Conservation (phyloP, 106 monocot species). For the Chionographis japonica region DNA sequence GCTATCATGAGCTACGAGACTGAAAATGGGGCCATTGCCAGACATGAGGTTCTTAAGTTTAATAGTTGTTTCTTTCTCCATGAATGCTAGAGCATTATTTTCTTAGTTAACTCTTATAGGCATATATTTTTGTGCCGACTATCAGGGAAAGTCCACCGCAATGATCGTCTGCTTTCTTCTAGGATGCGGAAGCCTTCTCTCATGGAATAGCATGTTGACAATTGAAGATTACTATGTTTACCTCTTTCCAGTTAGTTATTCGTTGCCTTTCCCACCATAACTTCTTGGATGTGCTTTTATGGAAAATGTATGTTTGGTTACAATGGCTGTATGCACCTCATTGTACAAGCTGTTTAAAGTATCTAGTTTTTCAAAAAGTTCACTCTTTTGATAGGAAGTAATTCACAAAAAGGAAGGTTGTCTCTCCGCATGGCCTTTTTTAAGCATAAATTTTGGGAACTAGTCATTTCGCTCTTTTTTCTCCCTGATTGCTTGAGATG, state of each 20-base stretch:
- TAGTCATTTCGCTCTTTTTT: no score
- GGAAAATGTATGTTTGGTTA: no score
- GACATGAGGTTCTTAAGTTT: constrained; percentile 5
- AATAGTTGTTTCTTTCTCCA: not conserved
- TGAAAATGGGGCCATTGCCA: not conserved
- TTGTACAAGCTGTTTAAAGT: no score
- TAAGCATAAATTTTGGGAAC: no score
- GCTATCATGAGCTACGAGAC: constrained; percentile 1
- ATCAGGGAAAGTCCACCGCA: constrained; percentile 22
- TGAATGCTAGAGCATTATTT: not conserved
- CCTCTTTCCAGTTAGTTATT: constrained; percentile 31
- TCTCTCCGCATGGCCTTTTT: no score
- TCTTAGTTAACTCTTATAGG: not conserved
- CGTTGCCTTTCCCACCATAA: not conserved
- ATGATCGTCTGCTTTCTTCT: constrained; percentile 39
- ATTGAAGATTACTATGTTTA: constrained; percentile 73
- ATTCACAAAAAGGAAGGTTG: no score
- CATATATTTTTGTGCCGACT: not conserved
- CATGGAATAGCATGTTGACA: constrained; percentile 78
- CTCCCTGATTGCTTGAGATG: no score
- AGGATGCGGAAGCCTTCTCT: constrained; percentile 64
- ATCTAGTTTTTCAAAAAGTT: no score
- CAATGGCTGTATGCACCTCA: no score
- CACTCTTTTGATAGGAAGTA: no score
- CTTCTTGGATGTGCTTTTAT: not conserved